Percentiles rank a stretch among this genome's conserved stretches.
phyloP scores from a whole-genome alignment of 2,329 filamentous ascomycete species.

The Dryadomyces quercus-mongolicae region DNA sequence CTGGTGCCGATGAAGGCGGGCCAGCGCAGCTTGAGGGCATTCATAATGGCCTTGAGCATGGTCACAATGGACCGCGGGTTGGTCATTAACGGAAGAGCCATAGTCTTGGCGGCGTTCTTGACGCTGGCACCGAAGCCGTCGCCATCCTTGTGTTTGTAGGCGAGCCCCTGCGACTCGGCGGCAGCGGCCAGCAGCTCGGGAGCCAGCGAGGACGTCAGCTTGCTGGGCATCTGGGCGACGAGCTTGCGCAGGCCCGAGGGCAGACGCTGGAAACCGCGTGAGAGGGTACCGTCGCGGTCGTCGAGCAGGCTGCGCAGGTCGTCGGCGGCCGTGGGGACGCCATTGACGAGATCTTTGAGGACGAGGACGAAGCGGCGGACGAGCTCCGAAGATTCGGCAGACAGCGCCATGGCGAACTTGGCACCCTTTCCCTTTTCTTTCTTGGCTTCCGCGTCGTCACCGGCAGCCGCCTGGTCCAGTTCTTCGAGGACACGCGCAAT shows the following conservation, averaged over 20 bases:
- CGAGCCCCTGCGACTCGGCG: constrained; percentile 59
- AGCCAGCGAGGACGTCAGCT: constrained; percentile 62
- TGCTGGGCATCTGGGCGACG: constrained; percentile 71
- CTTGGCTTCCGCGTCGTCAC: constrained; percentile 16
- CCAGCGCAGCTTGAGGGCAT: constrained; percentile 75
- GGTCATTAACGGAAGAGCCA: constrained; percentile 62
- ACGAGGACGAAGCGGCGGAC: constrained; percentile 77
- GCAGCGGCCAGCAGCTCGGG: constrained; percentile 75
- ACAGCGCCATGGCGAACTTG: constrained; percentile 57
- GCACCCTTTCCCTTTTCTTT: not conserved
- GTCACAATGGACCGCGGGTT: constrained; percentile 78
- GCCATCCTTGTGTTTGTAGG: constrained; percentile 30
- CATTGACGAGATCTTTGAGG: constrained; percentile 84
- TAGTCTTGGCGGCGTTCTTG: constrained; percentile 47
- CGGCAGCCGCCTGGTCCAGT: constrained; percentile 57
- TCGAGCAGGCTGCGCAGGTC: constrained; percentile 61
- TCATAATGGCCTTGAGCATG: constrained; percentile 82
- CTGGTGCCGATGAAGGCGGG: constrained; percentile 87
- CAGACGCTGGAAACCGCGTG: constrained; percentile 51
- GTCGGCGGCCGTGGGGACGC: constrained; percentile 83
- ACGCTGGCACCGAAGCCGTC: constrained; percentile 33
- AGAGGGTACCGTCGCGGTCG: constrained; percentile 48
- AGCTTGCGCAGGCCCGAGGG: constrained; percentile 75
- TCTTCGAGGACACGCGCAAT: constrained; percentile 69
- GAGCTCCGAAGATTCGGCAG: constrained; percentile 71